Conservation (phyloP, 2,329 filamentous ascomycete species). For the Orbilia quercus region DNA sequence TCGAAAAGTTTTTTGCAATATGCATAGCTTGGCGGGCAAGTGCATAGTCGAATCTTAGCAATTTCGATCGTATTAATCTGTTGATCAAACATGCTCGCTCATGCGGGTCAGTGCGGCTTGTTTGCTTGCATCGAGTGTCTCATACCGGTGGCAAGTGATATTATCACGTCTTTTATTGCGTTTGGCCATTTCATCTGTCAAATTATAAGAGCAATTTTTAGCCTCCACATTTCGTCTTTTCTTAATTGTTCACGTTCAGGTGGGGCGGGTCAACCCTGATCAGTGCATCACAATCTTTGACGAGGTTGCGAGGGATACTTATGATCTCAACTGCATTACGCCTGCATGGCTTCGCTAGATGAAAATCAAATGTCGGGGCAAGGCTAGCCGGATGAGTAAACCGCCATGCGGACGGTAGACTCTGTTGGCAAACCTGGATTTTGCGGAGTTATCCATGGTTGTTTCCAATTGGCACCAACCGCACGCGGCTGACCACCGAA, state of each 20-base stretch:
- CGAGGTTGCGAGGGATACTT: too few relatives aligned
- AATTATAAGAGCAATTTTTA: too few relatives aligned
- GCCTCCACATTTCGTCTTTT: too few relatives aligned
- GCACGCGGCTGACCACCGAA: too few relatives aligned
- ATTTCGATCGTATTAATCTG: not conserved
- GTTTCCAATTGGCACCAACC: too few relatives aligned
- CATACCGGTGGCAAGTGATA: slow-evolving; percentile 37
- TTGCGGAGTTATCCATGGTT: too few relatives aligned
- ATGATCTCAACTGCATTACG: not conserved
- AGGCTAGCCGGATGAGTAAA: slow-evolving; percentile 28
- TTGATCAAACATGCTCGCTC: slow-evolving; percentile 4
- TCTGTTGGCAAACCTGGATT: too few relatives aligned
- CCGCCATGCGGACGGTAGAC: not conserved
- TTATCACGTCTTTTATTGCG: slow-evolving; percentile 21
- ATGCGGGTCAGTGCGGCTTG: slow-evolving; percentile 27
- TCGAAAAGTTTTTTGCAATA: not conserved
- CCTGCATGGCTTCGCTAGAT: slow-evolving; percentile 10
- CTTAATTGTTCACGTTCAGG: not conserved
- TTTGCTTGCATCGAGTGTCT: slow-evolving; percentile 26
- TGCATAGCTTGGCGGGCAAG: too few relatives aligned
- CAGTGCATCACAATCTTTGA: too few relatives aligned
- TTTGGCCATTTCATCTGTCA: too few relatives aligned
- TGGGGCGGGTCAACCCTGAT: too few relatives aligned
- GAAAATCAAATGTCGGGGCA: slow-evolving; percentile 3
- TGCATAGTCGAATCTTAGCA: not conserved